phyloP scores from a whole-genome alignment of 2,329 filamentous ascomycete genomes.

The Neopestalotiopsis sp. region DNA sequence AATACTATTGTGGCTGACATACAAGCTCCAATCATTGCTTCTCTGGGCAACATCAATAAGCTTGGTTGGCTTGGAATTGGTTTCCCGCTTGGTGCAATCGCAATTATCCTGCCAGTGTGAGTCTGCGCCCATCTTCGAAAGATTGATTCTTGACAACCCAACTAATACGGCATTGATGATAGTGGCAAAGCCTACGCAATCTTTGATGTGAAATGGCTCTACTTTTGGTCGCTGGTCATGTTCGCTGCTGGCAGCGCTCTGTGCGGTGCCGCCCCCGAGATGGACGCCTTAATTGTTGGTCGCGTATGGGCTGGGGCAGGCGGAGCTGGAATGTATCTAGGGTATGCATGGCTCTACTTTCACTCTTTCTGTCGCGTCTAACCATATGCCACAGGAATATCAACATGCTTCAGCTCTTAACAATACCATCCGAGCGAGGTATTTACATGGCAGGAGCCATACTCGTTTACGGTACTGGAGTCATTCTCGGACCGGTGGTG shows the following conservation, averaged over 20 bases:
- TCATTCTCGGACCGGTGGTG: background rate
- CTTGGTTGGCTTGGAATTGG: conserved; percentile 43
- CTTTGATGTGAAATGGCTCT: conserved; percentile 48
- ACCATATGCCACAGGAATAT: background rate
- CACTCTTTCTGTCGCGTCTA: background rate
- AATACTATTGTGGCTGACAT: conserved; percentile 53
- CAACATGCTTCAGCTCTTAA: conserved; percentile 31
- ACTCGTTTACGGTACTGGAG: conserved; percentile 21
- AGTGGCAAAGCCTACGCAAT: conserved; percentile 40
- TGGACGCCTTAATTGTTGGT: conserved; percentile 53
- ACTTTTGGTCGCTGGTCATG: conserved; percentile 19
- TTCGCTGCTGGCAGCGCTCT: conserved; percentile 33
- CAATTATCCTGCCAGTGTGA: conserved; percentile 29
- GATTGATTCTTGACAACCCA: conserved; percentile 24
- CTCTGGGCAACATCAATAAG: conserved; percentile 39
- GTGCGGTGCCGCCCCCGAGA: conserved; percentile 47
- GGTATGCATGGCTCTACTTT: conserved; percentile 17
- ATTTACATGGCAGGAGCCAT: conserved; percentile 35
- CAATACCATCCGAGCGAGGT: conserved; percentile 32
- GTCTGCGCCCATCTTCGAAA: background rate
- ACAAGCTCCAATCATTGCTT: conserved; percentile 41
- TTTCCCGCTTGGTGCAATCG: conserved; percentile 44
- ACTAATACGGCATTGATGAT: conserved; percentile 33
- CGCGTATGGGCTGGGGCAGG: conserved; percentile 50
- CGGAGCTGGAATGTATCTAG: conserved; percentile 47